phyloP scores from a whole-genome alignment of 805 yeast genomes.

The Starmerella floricola region DNA sequence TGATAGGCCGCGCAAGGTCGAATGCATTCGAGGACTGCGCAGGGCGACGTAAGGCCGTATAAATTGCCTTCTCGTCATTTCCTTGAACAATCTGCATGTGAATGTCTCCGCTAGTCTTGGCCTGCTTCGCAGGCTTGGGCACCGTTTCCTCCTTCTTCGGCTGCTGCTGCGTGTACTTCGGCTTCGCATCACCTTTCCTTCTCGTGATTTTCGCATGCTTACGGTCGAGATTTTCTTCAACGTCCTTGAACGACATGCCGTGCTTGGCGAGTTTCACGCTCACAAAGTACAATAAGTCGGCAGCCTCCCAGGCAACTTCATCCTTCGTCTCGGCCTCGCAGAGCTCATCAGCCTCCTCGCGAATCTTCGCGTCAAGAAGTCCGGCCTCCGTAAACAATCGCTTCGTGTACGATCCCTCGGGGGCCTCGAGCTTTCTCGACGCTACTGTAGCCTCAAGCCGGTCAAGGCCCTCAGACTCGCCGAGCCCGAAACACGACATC shows the following conservation, averaged over 20 bases:
- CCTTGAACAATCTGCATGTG: constrained; percentile 28
- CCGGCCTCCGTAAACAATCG: constrained; percentile 69
- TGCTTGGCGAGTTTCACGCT: constrained; percentile 52
- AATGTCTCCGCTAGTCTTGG: constrained; percentile 10
- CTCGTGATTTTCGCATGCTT: constrained; percentile 81
- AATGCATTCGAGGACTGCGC: constrained; percentile 88
- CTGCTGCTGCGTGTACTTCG: constrained; percentile 38
- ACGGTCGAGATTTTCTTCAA: constrained; percentile 71
- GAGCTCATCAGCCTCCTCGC: constrained; percentile 93
- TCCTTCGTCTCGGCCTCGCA: constrained; percentile 62
- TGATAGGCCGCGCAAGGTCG: constrained; percentile 84
- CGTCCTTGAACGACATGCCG: constrained; percentile 69
- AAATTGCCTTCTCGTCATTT: constrained; percentile 35
- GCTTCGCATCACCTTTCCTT: constrained; percentile 92
- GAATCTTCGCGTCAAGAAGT: constrained; percentile 67
- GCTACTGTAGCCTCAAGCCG: constrained; percentile 55
- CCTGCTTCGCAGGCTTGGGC: background rate
- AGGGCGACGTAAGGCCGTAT: constrained; percentile 72
- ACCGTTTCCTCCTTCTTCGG: background rate
- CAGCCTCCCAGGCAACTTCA: constrained; percentile 92
- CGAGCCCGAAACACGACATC: constrained; percentile 57
- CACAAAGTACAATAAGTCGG: constrained; percentile 69
- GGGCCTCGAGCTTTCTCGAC: constrained; percentile 54
- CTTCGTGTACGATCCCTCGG: constrained; percentile 88
- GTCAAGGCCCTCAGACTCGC: constrained; percentile 52